phyloP scores from a whole-genome alignment of 108 stramenopile genomes.

The Poteriospumella lacustris region DNA sequence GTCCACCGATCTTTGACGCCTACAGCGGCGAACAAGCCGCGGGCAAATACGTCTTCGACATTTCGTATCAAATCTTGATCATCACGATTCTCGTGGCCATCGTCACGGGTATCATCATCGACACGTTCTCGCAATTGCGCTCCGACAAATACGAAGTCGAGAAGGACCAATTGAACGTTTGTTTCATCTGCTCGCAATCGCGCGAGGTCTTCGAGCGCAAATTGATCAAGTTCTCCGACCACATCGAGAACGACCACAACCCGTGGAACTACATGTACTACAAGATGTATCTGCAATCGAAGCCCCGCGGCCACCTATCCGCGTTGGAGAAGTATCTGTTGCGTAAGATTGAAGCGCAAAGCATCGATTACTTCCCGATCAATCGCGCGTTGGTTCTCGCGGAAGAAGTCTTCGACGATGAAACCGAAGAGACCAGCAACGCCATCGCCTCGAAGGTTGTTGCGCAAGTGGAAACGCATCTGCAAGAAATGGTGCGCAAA shows the following conservation, averaged over 20 bases:
- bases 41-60: constrained; percentile 6
- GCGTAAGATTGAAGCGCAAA: background rate
- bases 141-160: background rate
- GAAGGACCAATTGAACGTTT: background rate
- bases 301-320: background rate
- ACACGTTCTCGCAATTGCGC: background rate
- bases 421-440: background rate
- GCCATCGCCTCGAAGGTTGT: too few relatives aligned
- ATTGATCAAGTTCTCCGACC: constrained; percentile 1
- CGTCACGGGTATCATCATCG: constrained; percentile 19
- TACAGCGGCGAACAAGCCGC: background rate
- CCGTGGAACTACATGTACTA: constrained; percentile 20
- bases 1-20: background rate
- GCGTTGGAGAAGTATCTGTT: background rate
- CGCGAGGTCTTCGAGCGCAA: background rate
- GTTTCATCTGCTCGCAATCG: background rate
- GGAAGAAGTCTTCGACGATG: background rate
- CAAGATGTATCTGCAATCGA: constrained; percentile 2
- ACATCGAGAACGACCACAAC: background rate
- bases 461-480: too few relatives aligned
- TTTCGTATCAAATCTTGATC: constrained; percentile 20
- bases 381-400: background rate
- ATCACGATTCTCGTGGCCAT: constrained; percentile 12
- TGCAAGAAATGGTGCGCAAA: too few relatives aligned
- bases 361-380: constrained; percentile 11